A percentile compares a stretch with the other conserved stretches of the same genome.
Evolutionary conservation across 2,329 filamentous ascomycete species (phyloP).

Genomic region (Gnomoniopsis smithogilvyi): DNA sequence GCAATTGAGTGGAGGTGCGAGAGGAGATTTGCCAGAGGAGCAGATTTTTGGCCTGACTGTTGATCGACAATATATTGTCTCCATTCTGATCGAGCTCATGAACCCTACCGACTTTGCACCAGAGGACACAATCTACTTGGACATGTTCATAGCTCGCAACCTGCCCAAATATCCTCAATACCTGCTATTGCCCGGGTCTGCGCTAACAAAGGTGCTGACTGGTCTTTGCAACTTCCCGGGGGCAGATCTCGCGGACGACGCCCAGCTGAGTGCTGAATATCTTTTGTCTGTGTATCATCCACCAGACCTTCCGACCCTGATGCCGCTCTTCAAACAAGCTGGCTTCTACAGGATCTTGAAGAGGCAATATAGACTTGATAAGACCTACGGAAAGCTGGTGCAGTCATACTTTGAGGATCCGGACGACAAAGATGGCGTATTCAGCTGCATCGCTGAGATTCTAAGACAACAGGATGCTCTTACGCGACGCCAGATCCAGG

Average conservation of each 20-base stretch:
- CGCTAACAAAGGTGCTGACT: conserved; percentile 74
- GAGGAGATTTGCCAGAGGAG: conserved; percentile 57
- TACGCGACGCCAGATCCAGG: conserved; percentile 65
- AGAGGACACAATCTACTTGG: conserved; percentile 86
- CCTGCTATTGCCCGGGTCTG: conserved; percentile 82
- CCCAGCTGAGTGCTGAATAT: conserved; percentile 96
- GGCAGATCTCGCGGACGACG: conserved; percentile 80
- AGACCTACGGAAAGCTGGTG: conserved; percentile 74
- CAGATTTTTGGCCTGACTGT: conserved; percentile 68
- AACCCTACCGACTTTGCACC: conserved; percentile 69
- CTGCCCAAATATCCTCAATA: conserved; percentile 96
- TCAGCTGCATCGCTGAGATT: conserved; percentile 75
- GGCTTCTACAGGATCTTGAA: conserved; percentile 91
- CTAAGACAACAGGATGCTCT: conserved; percentile 63
- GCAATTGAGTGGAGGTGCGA: conserved; percentile 49
- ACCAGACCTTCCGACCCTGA: conserved; percentile 70
- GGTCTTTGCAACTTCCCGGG: conserved; percentile 84
- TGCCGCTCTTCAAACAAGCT: conserved; percentile 75
- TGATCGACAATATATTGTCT: conserved; percentile 88
- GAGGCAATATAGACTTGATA: conserved; percentile 76
- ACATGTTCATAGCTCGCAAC: conserved; percentile 98
- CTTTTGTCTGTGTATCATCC: conserved; percentile 91
- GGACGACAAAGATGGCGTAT: conserved; percentile 71
- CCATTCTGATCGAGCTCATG: conserved; percentile 90
- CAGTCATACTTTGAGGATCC: conserved; percentile 82